phyloP scores from a whole-genome alignment of 371 early-diverging fungal species.

The Mucor mucedo region DNA sequence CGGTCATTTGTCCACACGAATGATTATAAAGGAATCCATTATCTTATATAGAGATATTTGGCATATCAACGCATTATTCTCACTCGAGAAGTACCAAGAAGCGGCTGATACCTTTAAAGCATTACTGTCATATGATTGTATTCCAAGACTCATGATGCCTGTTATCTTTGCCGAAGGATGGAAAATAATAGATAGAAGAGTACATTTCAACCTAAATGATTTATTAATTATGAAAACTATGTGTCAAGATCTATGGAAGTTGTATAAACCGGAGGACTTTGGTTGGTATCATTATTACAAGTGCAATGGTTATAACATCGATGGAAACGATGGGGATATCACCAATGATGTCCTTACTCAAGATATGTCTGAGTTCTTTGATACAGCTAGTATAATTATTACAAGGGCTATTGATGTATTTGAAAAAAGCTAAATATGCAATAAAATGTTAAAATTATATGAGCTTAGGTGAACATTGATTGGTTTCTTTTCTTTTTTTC shows the following conservation, averaged over 20 bases:
- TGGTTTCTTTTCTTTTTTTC: too few relatives aligned
- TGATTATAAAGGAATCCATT: not conserved
- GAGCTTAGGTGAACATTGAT: too few relatives aligned
- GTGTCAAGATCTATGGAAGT: not conserved
- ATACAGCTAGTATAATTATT: conserved; percentile 1
- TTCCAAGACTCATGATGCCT: conserved; percentile 3
- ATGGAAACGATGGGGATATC: not conserved
- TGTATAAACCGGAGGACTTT: not conserved
- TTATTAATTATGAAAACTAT: not conserved
- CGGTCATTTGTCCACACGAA: not conserved
- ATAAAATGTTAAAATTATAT: not conserved
- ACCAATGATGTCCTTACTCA: not conserved
- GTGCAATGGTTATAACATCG: not conserved
- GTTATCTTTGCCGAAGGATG: conserved; percentile 13
- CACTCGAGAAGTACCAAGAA: not conserved
- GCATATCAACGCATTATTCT: not conserved
- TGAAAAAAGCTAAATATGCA: not conserved
- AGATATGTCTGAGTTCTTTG: conserved; percentile 4
- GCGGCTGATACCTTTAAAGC: conserved; percentile 7
- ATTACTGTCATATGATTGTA: not conserved
- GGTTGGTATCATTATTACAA: not conserved
- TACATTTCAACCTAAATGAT: not conserved
- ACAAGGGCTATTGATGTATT: conserved; percentile 1
- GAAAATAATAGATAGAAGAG: conserved; percentile 4
- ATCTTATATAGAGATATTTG: not conserved